Conservation (phyloP, 2,329 filamentous ascomycete species). For the Amauroascus niger region DNA sequence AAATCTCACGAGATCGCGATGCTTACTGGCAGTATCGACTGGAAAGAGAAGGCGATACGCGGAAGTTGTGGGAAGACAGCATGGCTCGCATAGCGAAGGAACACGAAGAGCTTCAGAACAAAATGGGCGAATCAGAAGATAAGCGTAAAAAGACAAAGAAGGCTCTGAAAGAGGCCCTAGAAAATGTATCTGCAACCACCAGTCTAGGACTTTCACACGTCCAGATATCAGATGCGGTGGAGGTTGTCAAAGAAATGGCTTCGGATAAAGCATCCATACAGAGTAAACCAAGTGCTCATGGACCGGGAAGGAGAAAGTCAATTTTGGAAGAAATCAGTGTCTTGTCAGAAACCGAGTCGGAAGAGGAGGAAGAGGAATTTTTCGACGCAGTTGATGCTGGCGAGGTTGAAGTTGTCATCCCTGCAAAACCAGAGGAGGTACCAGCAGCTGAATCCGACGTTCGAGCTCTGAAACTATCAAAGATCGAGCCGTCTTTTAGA, state of each 20-base stretch:
- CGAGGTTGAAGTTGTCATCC: conserved; percentile 52
- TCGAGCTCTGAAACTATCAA: conserved; percentile 43
- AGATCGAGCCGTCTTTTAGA: conserved; percentile 68
- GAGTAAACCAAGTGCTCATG: conserved; percentile 22
- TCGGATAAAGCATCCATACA: conserved; percentile 30
- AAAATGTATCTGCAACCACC: conserved; percentile 41
- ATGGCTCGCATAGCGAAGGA: conserved; percentile 95
- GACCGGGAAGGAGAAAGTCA: conserved; percentile 48
- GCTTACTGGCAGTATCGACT: conserved; percentile 94
- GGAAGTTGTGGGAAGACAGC: conserved; percentile 96
- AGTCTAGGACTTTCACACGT: conserved; percentile 27
- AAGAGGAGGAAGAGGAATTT: conserved; percentile 83
- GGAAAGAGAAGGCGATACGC: conserved; percentile 81
- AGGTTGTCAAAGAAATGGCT: conserved; percentile 31
- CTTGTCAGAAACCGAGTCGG: conserved; percentile 64
- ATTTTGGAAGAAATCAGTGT: conserved; percentile 60
- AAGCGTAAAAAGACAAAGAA: conserved; percentile 85
- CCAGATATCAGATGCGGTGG: conserved; percentile 29
- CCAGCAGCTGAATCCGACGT: conserved; percentile 36
- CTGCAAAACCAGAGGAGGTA: conserved; percentile 39
- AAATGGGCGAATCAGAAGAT: conserved; percentile 78
- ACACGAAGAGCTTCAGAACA: conserved; percentile 81
- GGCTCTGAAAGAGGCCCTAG: conserved; percentile 75
- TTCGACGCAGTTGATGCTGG: conserved; percentile 95
- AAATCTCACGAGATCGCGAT: conserved; percentile 88